These are phyloP conservation scores for Triticum timopheevii DNA, from an alignment of 176 grass and related monocot species.

Conservation along the genomic window DNA sequence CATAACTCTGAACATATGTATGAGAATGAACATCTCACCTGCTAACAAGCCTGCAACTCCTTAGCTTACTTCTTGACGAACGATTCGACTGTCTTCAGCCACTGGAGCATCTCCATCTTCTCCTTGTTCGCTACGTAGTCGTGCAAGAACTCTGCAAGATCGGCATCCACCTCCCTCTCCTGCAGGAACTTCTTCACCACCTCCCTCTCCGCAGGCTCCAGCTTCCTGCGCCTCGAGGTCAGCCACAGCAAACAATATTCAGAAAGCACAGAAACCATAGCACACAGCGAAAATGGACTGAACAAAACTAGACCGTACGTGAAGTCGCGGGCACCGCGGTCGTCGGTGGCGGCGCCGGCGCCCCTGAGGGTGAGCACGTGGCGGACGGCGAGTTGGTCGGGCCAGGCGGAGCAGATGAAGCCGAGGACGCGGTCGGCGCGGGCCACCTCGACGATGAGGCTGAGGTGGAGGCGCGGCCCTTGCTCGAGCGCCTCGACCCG, in stretches of 20 bases:
- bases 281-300: background rate
- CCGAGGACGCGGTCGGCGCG: conserved; percentile 49
- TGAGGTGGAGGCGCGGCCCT: conserved; percentile 72
- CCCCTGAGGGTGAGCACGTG: conserved; percentile 56
- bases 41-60: background rate
- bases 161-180: conserved; percentile 64
- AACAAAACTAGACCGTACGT: conserved; percentile 30
- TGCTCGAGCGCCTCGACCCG: conserved; percentile 63
- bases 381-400: conserved; percentile 52
- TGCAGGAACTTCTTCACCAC: conserved; percentile 57
- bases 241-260: background rate
- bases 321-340: conserved; percentile 47
- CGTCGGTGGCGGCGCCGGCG: background rate
- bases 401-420: conserved; percentile 93
- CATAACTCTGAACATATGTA: background rate
- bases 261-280: background rate
- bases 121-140: conserved; percentile 81
- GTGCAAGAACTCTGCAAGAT: conserved; percentile 79
- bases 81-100: conserved; percentile 68
- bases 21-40: background rate
- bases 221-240: conserved; percentile 32
- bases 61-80: conserved; percentile 59
- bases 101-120: conserved; percentile 74
- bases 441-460: conserved; percentile 80
- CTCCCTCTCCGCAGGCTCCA: conserved; percentile 46